Conservation (phyloP, 176 grass and related monocot species). For the bread wheat (Triticum aestivum) region DNA sequence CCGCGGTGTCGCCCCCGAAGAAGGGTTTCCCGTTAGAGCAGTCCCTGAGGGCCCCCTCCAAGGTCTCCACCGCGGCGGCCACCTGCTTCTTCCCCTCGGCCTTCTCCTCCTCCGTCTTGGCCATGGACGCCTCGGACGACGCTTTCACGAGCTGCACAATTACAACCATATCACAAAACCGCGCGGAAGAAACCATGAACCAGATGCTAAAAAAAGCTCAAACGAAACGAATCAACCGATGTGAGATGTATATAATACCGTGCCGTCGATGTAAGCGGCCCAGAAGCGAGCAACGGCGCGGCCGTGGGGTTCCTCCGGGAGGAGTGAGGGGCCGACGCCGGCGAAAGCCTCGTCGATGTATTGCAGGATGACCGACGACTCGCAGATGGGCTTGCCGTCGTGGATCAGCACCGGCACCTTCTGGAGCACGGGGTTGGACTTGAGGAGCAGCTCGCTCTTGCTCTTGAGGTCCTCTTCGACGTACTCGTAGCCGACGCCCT, state of each 20-base stretch:
- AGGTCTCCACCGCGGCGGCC: background rate
- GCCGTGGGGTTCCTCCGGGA: conserved; percentile 45
- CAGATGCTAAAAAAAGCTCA: background rate
- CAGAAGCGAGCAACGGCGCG: conserved; percentile 53
- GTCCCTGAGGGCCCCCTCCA: conserved; percentile 41
- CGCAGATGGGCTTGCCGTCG: conserved; percentile 27
- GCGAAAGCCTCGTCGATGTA: conserved; percentile 54
- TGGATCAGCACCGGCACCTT: conserved; percentile 64
- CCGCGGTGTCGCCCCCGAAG: conserved; percentile 44
- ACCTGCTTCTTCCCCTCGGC: background rate
- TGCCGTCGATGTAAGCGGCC: conserved; percentile 49
- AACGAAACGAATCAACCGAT: background rate
- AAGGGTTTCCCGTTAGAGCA: conserved; percentile 39
- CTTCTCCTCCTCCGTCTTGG: conserved; percentile 34
- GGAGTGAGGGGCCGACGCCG: conserved; percentile 3
- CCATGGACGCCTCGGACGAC: background rate
- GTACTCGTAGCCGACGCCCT: conserved; percentile 48
- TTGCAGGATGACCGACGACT: conserved; percentile 48
- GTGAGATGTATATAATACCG: conserved; percentile 25
- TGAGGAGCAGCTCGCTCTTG: conserved; percentile 32
- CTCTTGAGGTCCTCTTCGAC: conserved; percentile 39
- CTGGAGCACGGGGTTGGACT: conserved; percentile 24
- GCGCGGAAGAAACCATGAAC: background rate
- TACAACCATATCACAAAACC: background rate
- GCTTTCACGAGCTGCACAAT: conserved; percentile 22